Evolutionary conservation across 495 filamentous ascomycete genomes (phyloP).

Genomic region (Penicillium roqueforti): DNA sequence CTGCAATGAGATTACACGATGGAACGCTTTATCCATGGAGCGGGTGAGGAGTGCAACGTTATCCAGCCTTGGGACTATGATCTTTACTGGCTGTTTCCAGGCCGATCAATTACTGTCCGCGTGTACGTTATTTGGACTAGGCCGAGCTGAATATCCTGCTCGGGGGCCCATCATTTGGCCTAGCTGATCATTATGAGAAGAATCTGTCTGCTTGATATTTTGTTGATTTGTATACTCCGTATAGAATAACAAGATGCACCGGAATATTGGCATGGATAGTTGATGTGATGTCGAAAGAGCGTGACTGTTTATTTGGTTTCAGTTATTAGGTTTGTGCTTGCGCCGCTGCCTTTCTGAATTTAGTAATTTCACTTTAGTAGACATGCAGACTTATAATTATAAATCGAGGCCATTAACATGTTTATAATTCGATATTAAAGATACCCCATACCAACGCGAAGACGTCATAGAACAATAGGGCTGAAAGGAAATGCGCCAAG

Average conservation of each 20-base stretch:
- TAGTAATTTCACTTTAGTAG: too few relatives aligned
- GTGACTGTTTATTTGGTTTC: background rate
- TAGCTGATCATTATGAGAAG: constrained; percentile 1
- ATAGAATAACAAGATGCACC: constrained; percentile 12
- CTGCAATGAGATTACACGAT: constrained; percentile 68
- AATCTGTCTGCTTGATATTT: constrained; percentile 6
- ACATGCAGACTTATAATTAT: too few relatives aligned
- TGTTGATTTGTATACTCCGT: constrained; percentile 16
- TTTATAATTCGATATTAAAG: too few relatives aligned
- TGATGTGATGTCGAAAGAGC: background rate
- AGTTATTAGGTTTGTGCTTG: background rate
- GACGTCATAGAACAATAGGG: background rate
- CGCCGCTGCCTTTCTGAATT: too few relatives aligned
- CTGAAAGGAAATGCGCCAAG: constrained; percentile 4
- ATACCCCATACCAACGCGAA: background rate
- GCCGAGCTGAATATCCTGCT: constrained; percentile 9
- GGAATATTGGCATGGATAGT: background rate
- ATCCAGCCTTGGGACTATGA: constrained; percentile 50
- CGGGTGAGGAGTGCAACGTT: constrained; percentile 67
- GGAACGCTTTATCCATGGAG: constrained; percentile 67
- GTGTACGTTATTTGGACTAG: constrained; percentile 9
- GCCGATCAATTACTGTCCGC: background rate
- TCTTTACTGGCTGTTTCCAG: constrained; percentile 8
- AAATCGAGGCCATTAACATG: too few relatives aligned
- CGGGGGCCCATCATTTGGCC: constrained; percentile 7